A percentile compares a stretch with the other conserved stretches of the same genome.
Evolutionary conservation across 148 eudicot species (phyloP).

Genomic region (Vaccinium corymbosum): DNA sequence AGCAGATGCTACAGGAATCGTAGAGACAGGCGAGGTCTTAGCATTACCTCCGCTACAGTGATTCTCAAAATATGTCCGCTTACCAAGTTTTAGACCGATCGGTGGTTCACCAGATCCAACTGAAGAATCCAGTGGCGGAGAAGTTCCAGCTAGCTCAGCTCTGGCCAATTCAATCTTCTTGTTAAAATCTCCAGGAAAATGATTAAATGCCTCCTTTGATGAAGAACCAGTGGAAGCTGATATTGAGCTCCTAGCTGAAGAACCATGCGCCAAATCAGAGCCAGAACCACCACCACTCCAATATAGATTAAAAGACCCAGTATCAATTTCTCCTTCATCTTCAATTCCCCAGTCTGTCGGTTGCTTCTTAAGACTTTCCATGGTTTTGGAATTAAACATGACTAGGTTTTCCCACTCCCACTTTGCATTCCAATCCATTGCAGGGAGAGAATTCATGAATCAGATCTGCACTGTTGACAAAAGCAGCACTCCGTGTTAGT

Average conservation of each 20-base stretch:
- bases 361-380: constrained; percentile 56
- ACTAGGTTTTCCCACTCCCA: constrained; percentile 88
- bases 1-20: constrained; percentile 33
- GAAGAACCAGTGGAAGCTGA: constrained; percentile 75
- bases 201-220: constrained; percentile 40
- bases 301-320: constrained; percentile 63
- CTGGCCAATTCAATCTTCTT: constrained; percentile 33
- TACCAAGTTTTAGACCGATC: constrained; percentile 82
- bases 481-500: background rate
- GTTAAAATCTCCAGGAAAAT: constrained; percentile 42
- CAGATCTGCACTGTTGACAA: constrained; percentile 23
- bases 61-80: constrained; percentile 73
- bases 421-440: constrained; percentile 79
- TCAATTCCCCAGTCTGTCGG: constrained; percentile 55
- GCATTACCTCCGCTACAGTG: constrained; percentile 32
- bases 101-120: constrained; percentile 75
- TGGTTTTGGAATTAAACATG: constrained; percentile 45
- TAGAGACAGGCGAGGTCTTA: constrained; percentile 34
- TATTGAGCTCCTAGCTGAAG: constrained; percentile 74
- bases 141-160: constrained; percentile 38
- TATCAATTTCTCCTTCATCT: constrained; percentile 62
- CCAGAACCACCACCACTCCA: constrained; percentile 53
- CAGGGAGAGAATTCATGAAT: constrained; percentile 35
- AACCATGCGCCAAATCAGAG: constrained; percentile 59
- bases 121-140: constrained; percentile 49